Conservation (phyloP, 495 filamentous ascomycete genomes). For the Jackrogersella multiformis region DNA sequence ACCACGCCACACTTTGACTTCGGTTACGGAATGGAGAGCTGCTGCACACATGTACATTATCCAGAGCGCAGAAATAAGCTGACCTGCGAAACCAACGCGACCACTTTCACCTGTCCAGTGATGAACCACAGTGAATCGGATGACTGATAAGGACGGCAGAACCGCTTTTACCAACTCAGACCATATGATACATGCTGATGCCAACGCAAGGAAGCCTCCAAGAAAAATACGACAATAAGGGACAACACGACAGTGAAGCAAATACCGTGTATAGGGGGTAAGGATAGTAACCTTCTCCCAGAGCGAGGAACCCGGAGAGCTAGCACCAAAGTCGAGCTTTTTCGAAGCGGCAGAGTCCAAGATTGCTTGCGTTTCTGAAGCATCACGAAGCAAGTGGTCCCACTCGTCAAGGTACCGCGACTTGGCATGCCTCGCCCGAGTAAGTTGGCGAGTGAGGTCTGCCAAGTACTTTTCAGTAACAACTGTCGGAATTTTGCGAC, state of each 20-base stretch:
- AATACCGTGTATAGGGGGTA: conserved; percentile 87
- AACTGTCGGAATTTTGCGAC: conserved; percentile 71
- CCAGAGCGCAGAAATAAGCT: conserved; percentile 85
- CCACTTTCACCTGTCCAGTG: conserved; percentile 71
- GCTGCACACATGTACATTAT: conserved; percentile 90
- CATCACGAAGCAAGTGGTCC: conserved; percentile 78
- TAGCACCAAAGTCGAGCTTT: conserved; percentile 75
- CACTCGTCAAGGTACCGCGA: conserved; percentile 85
- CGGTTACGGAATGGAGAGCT: conserved; percentile 83
- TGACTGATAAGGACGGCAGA: conserved; percentile 78
- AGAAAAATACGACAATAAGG: conserved; percentile 70
- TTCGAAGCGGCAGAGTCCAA: conserved; percentile 84
- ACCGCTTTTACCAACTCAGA: conserved; percentile 86
- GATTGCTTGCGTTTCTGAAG: conserved; percentile 78
- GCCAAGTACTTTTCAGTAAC: conserved; percentile 95
- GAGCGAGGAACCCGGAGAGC: conserved; percentile 63
- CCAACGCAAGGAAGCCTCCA: conserved; percentile 71
- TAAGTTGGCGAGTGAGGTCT: conserved; percentile 81
- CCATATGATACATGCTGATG: conserved; percentile 86
- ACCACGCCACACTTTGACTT: conserved; percentile 94
- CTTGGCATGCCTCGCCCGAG: conserved; percentile 82
- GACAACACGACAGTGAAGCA: conserved; percentile 74
- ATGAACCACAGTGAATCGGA: conserved; percentile 85
- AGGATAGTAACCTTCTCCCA: conserved; percentile 67
- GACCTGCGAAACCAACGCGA: conserved; percentile 82